phyloP scores from a whole-genome alignment of 768 basidiomycete species.

The Mycena crocata region DNA sequence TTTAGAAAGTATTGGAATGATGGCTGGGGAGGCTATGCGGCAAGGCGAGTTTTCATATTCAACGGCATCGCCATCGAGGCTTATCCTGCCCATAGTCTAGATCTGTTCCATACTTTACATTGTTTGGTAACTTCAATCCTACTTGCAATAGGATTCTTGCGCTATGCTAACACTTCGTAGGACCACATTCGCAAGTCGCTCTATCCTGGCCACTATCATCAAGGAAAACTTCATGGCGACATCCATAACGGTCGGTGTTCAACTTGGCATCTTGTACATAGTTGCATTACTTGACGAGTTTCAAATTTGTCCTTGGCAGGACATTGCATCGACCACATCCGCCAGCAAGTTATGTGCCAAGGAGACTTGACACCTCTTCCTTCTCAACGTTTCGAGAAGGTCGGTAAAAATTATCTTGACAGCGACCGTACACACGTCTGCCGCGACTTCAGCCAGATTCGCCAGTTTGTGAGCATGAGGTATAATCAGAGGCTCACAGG shows the following conservation, averaged over 20 bases:
- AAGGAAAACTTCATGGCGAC: slow-evolving; percentile 5
- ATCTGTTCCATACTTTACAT: slow-evolving; percentile 6
- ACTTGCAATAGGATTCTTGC: not conserved
- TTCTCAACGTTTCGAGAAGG: slow-evolving; percentile 4
- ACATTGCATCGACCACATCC: slow-evolving; percentile 12
- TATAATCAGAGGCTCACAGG: slow-evolving; percentile 7
- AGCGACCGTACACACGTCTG: slow-evolving; percentile 5
- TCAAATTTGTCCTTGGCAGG: not conserved
- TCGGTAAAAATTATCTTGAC: slow-evolving; percentile 6
- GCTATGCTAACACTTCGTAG: not conserved
- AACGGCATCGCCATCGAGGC: not conserved
- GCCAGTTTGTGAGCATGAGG: slow-evolving; percentile 2
- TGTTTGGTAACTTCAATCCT: not conserved
- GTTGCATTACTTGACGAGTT: no score
- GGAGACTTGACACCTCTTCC: slow-evolving; percentile 4
- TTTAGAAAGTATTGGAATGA: slow-evolving; percentile 2
- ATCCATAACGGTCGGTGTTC: slow-evolving; percentile 1
- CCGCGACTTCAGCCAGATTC: slow-evolving; percentile 9
- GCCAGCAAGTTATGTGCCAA: slow-evolving; percentile 11
- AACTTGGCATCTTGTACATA: no score
- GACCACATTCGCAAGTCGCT: slow-evolving; percentile 11
- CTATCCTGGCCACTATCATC: slow-evolving; percentile 12
- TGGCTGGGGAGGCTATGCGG: not conserved
- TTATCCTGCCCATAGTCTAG: not conserved
- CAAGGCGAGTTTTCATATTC: not conserved